Evolutionary conservation across 148 eudicot genomes (phyloP), one percentile per base, ranked within the genome.

Genomic region (Tetragonia tetragonoides): DNA sequence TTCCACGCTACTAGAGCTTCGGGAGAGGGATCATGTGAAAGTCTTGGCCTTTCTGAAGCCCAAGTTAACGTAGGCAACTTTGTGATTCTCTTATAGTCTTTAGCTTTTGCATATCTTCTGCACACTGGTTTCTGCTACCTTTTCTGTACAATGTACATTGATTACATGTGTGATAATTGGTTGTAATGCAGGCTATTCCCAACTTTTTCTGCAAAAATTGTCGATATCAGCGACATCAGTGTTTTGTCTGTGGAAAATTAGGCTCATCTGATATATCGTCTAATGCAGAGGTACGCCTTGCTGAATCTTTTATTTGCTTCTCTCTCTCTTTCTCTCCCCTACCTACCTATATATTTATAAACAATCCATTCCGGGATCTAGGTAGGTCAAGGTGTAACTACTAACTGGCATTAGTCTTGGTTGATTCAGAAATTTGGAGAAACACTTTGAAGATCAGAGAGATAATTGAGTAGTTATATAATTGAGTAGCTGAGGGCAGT

Each of bases 121-220:
- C 63, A 15, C 66, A 59, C 21, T 39, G 53, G 40, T 53, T 60
- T 42, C 72, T 81, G 49, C 68, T 5, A 46, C 41, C 14, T 34
- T 53, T 7, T 82, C 61, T 82, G 78, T 47, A 72, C 18, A 76
- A 44, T 17, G 54, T 49, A 75, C 34, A 75, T 34, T 68, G 56
- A 16, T 60, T 53, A 7, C 12, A 10, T 38, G 14, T 24, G 41
- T 72, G 57, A 9, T 75, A 24, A 34, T 64, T 65, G 17, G 14
- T 63, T 3, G 37, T 62, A 78, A 62, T 83, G 78, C 92, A 93
- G 96, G 94, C 88, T 72, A 83, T 89, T 69, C 79, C 79, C 15
- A 75, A 75, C 81, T 93, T 93, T 81, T 69, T 80, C 49, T 93
- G 98, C 87, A 78, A 82, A 68, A 93, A 91, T 74, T 93, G 98